Conservation (phyloP, 345 rosid genomes). For the Mallotus nudiflorus region DNA sequence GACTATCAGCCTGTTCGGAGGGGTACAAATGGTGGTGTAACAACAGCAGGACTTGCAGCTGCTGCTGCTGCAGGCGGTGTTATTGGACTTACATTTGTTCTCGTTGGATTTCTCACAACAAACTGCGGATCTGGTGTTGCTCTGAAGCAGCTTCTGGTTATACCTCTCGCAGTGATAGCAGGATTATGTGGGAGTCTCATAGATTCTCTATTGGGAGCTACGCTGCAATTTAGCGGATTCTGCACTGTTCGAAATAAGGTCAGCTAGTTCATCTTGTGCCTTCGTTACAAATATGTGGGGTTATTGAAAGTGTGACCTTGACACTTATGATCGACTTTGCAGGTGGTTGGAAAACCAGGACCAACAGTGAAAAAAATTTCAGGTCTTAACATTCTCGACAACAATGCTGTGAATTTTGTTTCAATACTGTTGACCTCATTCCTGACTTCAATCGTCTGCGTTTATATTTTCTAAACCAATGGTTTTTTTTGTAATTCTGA, state of each 20-base stretch:
- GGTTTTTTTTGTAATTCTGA: not conserved
- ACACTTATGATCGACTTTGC: conserved; percentile 19
- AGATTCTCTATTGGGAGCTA: conserved; percentile 93
- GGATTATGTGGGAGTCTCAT: conserved; percentile 82
- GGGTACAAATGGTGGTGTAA: conserved; percentile 97
- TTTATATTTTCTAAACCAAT: conserved; percentile 60
- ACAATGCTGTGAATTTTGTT: conserved; percentile 86
- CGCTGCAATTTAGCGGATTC: conserved; percentile 91
- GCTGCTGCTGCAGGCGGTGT: conserved; percentile 77
- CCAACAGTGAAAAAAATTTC: conserved; percentile 90
- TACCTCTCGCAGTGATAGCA: conserved; percentile 73
- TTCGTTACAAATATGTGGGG: not conserved
- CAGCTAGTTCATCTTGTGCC: conserved; percentile 6
- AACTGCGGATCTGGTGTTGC: conserved; percentile 49
- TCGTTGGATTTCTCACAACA: conserved; percentile 63
- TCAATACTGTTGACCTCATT: conserved; percentile 61
- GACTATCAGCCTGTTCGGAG: conserved; percentile 69
- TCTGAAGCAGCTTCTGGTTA: conserved; percentile 69
- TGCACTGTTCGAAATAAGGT: conserved; percentile 92
- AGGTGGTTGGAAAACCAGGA: conserved; percentile 93
- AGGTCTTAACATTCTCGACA: conserved; percentile 80
- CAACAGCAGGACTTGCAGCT: conserved; percentile 74
- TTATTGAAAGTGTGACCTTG: not conserved
- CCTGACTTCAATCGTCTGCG: conserved; percentile 58
- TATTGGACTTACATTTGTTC: conserved; percentile 70